These are phyloP conservation scores for Schwanniomyces polymorphus DNA, from an alignment of 805 yeast species.

Conservation along the genomic window DNA sequence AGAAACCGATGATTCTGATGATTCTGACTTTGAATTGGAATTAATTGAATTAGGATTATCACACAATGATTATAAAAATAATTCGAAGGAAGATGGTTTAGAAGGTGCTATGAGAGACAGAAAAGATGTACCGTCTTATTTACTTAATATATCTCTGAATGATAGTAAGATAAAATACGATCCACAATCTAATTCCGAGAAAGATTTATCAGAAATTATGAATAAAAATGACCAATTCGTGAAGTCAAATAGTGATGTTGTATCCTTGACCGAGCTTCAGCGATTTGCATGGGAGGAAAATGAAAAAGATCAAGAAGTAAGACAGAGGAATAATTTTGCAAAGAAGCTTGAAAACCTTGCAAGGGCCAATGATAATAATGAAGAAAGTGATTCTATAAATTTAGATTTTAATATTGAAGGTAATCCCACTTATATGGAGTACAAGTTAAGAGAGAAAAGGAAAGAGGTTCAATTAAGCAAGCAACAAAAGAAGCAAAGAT, in stretches of 20 bases:
- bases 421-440: slow-evolving; percentile 36
- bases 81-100: slow-evolving; percentile 30
- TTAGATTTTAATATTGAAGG: slow-evolving; percentile 33
- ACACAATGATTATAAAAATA: slow-evolving; percentile 20
- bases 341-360: slow-evolving; percentile 4
- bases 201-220: slow-evolving; percentile 29
- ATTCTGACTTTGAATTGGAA: slow-evolving; percentile 42
- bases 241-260: slow-evolving; percentile 28
- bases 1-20: slow-evolving; percentile 20
- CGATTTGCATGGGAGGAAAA: slow-evolving; percentile 36
- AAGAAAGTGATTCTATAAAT: slow-evolving; percentile 16
- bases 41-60: slow-evolving; percentile 34
- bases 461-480: slow-evolving; percentile 6
- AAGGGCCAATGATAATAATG: slow-evolving; percentile 7
- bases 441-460: slow-evolving; percentile 21
- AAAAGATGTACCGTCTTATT: slow-evolving; percentile 73
- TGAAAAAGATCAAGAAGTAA: slow-evolving; percentile 11
- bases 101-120: slow-evolving; percentile 58
- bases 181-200: slow-evolving; percentile 49
- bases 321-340: slow-evolving; percentile 8
- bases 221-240: slow-evolving; percentile 50
- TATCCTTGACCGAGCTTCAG: slow-evolving; percentile 23
- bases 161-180: slow-evolving; percentile 46
- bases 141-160: slow-evolving; percentile 41
- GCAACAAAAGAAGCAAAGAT: slow-evolving; percentile 9